Conservation (phyloP, 148 eudicot genomes). For the Limonium bicolor region DNA sequence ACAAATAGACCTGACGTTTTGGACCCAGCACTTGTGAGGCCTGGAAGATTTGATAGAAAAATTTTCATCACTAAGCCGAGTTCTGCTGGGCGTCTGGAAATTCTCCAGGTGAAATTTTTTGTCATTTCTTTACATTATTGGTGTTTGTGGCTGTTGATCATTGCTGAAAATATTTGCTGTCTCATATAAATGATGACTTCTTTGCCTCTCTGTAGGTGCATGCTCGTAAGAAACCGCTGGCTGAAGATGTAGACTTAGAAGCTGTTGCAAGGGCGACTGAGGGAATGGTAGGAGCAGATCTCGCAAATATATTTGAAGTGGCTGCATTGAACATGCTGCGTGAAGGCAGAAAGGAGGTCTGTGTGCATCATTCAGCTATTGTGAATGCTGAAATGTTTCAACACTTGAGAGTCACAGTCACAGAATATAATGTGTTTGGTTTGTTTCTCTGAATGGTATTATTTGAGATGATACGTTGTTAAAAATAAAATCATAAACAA, state of each 20-base stretch:
- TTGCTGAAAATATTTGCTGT: too few relatives aligned
- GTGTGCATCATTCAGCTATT: too few relatives aligned
- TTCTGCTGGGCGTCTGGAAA: slow-evolving; percentile 66
- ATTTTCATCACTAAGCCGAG: slow-evolving; percentile 85
- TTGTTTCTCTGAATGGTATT: too few relatives aligned
- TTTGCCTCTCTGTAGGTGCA: slow-evolving; percentile 43
- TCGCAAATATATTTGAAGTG: slow-evolving; percentile 85
- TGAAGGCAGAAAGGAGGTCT: slow-evolving; percentile 81
- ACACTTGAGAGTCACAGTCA: too few relatives aligned
- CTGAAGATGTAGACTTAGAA: slow-evolving; percentile 74
- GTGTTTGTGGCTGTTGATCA: too few relatives aligned
- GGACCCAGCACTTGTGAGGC: slow-evolving; percentile 93
- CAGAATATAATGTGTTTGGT: too few relatives aligned
- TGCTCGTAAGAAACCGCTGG: slow-evolving; percentile 89
- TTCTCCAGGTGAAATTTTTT: slow-evolving; percentile 39
- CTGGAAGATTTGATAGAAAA: slow-evolving; percentile 90
- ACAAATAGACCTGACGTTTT: slow-evolving; percentile 93
- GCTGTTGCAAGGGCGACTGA: slow-evolving; percentile 84
- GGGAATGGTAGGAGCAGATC: slow-evolving; percentile 97
- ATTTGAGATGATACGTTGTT: too few relatives aligned
- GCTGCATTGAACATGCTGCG: slow-evolving; percentile 86
- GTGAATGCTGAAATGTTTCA: too few relatives aligned
- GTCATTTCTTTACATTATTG: too few relatives aligned
- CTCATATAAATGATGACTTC: too few relatives aligned
- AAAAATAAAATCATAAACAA: background rate